Evolutionary conservation across 257 asterid genomes (phyloP).

Genomic region (Solanum gandarillasii): DNA sequence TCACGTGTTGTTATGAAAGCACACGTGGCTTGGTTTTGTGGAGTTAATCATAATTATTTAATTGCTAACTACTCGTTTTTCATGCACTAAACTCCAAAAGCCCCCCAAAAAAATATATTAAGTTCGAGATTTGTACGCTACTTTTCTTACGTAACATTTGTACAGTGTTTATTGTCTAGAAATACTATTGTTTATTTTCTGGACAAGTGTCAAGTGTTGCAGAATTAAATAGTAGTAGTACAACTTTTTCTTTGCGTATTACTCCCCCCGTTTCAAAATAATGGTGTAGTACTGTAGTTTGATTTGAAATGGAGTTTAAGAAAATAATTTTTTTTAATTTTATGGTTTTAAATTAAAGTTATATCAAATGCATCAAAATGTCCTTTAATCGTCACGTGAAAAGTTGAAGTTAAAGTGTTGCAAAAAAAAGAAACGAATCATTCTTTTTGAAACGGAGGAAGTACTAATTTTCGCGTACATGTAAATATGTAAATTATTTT

Average conservation of each 20-base stretch:
- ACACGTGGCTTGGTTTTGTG: slow-evolving; percentile 29
- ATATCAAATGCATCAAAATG: no score
- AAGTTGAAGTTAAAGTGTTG: no score
- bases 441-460: fast-evolving
- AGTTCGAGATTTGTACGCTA: neutral
- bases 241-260: neutral
- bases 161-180: neutral
- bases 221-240: neutral
- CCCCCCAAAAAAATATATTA: neutral
- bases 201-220: neutral
- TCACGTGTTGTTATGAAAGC: slow-evolving; percentile 24
- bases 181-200: neutral
- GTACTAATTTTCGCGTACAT: neutral
- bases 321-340: no score
- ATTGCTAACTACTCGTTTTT: slow-evolving; percentile 9
- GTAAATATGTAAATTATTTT: neutral
- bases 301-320: fast-evolving
- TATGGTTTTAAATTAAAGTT: no score
- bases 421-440: no score
- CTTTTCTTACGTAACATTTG: neutral
- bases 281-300: no score
- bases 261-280: fast-evolving
- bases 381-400: fast-evolving
- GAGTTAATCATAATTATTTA: slow-evolving; percentile 9
- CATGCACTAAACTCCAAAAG: slow-evolving; percentile 43